These are phyloP conservation scores for Sporothrix luriei DNA, from an alignment of 2,329 filamentous ascomycete genomes.

Conservation along the genomic window DNA sequence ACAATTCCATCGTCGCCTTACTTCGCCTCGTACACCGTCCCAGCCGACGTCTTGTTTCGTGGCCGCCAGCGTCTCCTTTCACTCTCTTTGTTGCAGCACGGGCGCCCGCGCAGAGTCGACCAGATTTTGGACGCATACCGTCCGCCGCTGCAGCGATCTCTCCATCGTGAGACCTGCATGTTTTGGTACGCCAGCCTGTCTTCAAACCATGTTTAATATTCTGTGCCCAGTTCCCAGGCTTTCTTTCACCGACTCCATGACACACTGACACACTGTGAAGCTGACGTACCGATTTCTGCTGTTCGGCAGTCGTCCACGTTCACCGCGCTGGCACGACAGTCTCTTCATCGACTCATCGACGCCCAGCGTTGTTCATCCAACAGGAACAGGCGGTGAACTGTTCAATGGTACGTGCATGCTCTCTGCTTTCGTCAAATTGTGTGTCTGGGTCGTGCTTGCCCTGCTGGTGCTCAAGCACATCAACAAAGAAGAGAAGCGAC, in stretches of 20 bases:
- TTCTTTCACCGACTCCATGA: neutral
- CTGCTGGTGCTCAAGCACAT: neutral
- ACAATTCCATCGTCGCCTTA: no score
- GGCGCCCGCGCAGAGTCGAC: neutral
- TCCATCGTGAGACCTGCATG: constrained; percentile 7
- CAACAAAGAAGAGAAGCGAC: no score
- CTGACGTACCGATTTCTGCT: no score
- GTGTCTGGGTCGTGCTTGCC: constrained; percentile 4
- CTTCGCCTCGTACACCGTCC: no score
- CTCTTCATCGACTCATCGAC: neutral
- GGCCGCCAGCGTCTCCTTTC: neutral
- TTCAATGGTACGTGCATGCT: neutral
- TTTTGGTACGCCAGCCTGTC: neutral
- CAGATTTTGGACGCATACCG: neutral
- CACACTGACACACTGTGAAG: neutral
- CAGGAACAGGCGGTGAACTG: constrained; percentile 27
- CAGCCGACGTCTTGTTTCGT: no score
- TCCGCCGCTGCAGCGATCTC: no score
- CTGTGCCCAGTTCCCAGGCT: neutral
- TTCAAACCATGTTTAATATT: neutral
- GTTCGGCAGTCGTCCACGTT: neutral
- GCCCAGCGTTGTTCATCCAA: neutral
- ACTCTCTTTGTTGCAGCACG: neutral
- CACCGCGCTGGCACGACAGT: neutral
- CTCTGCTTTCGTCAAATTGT: neutral